Conservation (phyloP, 345 rosid species). For the Heritiera fomes region DNA sequence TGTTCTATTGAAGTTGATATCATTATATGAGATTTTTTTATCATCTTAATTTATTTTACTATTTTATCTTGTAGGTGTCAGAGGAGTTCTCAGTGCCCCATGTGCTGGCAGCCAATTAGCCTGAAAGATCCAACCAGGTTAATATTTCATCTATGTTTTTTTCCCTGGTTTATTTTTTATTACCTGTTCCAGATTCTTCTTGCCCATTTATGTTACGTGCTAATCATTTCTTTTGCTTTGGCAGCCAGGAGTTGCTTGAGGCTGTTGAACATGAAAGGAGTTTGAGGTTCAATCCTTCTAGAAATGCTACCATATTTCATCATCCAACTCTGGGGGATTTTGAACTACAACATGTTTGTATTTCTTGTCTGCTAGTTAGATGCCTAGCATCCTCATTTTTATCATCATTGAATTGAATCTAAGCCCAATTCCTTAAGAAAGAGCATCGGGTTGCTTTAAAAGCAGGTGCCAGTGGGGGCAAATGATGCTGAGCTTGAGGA, state of each 20-base stretch:
- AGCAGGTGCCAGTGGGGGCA: slow-evolving; percentile 74
- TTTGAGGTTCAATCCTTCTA: slow-evolving; percentile 64
- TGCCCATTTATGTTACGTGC: background rate
- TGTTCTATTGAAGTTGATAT: background rate
- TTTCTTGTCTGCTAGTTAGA: slow-evolving; percentile 18
- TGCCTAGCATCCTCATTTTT: background rate
- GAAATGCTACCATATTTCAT: slow-evolving; percentile 83
- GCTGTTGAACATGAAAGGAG: slow-evolving; percentile 82
- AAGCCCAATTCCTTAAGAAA: background rate
- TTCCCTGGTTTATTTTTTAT: slow-evolving; percentile 5
- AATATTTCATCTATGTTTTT: background rate
- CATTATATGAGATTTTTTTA: background rate
- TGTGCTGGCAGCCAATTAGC: slow-evolving; percentile 95
- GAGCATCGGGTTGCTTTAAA: slow-evolving; percentile 17
- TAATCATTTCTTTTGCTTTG: slow-evolving; percentile 21
- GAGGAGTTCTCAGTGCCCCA: slow-evolving; percentile 97
- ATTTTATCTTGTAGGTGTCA: slow-evolving; percentile 68
- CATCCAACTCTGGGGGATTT: slow-evolving; percentile 96
- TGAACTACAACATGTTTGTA: slow-evolving; percentile 86
- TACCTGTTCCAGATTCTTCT: background rate
- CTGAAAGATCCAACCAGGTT: slow-evolving; percentile 91
- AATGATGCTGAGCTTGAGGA: slow-evolving; percentile 92
- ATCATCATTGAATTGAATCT: slow-evolving; percentile 11
- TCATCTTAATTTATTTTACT: background rate
- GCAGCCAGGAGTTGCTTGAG: slow-evolving; percentile 89